Percentiles rank a stretch among this genome's conserved stretches.
These are phyloP conservation scores for Eimeria necatrix DNA, from an alignment of 169 alveolate species.

Conservation along the genomic window DNA sequence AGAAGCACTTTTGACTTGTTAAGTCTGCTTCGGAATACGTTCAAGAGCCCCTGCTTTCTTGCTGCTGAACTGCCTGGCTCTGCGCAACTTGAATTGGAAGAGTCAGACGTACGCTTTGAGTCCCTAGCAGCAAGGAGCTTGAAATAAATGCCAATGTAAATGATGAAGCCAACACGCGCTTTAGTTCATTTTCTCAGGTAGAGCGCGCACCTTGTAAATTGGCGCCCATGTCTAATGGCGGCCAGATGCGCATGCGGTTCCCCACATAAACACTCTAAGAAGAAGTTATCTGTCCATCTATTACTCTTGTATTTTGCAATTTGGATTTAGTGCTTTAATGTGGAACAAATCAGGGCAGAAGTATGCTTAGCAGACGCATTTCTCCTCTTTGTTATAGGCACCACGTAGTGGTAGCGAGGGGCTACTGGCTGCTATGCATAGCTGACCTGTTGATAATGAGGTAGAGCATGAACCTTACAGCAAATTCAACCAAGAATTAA, in stretches of 20 bases:
- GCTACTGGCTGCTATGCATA: too few species aligned
- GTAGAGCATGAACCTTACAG: too few species aligned
- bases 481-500: too few species aligned
- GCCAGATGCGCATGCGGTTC: constrained; percentile 68
- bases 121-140: constrained; percentile 11
- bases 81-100: too few species aligned
- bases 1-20: not conserved
- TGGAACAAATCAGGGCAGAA: too few species aligned
- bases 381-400: too few species aligned
- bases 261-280: constrained; percentile 25
- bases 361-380: too few species aligned
- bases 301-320: not conserved
- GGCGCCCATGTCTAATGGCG: constrained; percentile 45
- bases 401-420: too few species aligned
- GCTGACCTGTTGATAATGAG: too few species aligned
- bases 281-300: not conserved
- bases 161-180: not conserved
- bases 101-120: not conserved
- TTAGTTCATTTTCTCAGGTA: not conserved
- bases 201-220: constrained; percentile 67
- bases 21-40: too few species aligned
- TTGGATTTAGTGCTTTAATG: not conserved
- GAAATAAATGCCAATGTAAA: constrained; percentile 10
- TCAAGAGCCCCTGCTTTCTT: too few species aligned
- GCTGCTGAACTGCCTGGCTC: too few species aligned